These are phyloP conservation scores for Tetracladium setigerum DNA, from an alignment of 495 filamentous ascomycete genomes.

Conservation along the genomic window DNA sequence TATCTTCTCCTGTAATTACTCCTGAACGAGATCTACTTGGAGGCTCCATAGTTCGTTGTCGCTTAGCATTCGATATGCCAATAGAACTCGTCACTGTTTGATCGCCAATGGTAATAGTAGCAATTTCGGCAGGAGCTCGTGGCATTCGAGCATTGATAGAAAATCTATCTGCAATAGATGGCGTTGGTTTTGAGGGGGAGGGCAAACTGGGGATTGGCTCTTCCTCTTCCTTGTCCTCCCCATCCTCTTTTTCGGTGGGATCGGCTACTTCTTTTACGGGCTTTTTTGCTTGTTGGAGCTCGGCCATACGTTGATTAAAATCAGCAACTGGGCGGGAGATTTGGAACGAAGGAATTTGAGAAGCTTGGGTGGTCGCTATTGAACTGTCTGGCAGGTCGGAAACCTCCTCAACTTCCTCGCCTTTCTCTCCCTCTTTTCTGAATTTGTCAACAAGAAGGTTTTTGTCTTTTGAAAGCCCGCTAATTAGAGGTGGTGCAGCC, in stretches of 20 bases:
- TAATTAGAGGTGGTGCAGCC: not conserved
- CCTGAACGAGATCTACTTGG: slow-evolving; percentile 10
- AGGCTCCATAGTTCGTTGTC: slow-evolving; percentile 21
- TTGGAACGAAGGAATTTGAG: not conserved
- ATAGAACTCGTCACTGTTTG: slow-evolving; percentile 57
- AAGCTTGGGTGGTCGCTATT: not conserved
- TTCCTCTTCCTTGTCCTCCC: not conserved
- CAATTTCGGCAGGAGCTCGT: slow-evolving; percentile 45
- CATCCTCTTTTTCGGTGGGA: not conserved
- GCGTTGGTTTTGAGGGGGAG: slow-evolving; percentile 13
- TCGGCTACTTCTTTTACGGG: not conserved
- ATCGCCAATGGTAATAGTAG: slow-evolving; percentile 85
- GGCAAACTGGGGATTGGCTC: slow-evolving; percentile 13
- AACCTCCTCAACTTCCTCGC: slow-evolving; percentile 8
- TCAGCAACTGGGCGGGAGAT: not conserved
- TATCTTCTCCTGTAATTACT: not conserved
- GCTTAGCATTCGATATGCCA: slow-evolving; percentile 33
- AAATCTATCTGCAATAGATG: slow-evolving; percentile 14
- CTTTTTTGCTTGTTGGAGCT: not conserved
- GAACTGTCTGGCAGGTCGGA: slow-evolving; percentile 7
- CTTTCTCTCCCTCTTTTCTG: slow-evolving; percentile 12
- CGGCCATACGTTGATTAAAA: not conserved
- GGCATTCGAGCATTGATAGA: slow-evolving; percentile 13
- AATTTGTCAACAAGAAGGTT: slow-evolving; percentile 23
- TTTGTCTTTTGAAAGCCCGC: slow-evolving; percentile 25